Percentiles rank a stretch among this genome's conserved stretches.
Conservation (phyloP, 257 asterid species). For the Thymus quinquecostatus region DNA sequence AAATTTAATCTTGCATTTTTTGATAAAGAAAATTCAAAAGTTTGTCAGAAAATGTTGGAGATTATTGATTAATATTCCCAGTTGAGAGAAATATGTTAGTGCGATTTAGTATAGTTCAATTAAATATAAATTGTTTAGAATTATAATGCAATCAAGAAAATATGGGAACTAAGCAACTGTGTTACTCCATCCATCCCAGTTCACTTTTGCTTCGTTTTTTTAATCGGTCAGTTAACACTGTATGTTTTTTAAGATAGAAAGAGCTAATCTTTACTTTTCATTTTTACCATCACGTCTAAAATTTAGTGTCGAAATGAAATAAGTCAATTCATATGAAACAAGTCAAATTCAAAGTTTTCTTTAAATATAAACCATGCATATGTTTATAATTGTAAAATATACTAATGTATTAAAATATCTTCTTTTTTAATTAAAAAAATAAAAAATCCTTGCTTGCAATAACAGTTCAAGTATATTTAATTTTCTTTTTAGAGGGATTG, state of each 20-base stretch:
- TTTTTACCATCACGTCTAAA: too few relatives aligned
- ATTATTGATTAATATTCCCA: neutral
- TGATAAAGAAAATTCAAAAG: neutral
- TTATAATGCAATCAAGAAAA: neutral
- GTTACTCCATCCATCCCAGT: too few relatives aligned
- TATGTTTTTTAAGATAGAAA: too few relatives aligned
- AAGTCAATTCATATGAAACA: too few relatives aligned
- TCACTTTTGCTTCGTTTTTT: too few relatives aligned
- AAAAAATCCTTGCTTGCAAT: constrained; percentile 24
- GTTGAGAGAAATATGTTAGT: neutral
- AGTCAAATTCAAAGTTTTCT: neutral
- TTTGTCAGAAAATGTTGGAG: constrained; percentile 10
- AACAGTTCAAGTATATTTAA: constrained; percentile 22
- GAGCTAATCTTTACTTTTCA: too few relatives aligned
- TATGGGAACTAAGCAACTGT: neutral
- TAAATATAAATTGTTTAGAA: too few relatives aligned
- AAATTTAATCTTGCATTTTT: too few relatives aligned
- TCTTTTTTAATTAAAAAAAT: too few relatives aligned
- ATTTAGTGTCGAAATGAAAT: too few relatives aligned
- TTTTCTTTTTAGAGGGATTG: constrained; percentile 7
- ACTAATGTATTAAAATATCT: too few relatives aligned
- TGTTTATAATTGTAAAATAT: neutral
- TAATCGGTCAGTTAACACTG: too few relatives aligned
- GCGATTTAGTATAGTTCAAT: neutral
- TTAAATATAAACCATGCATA: neutral